Base-by-base conservation (phyloP, 129 eudicot species). In the Flaveria ramosissima region DNA sequence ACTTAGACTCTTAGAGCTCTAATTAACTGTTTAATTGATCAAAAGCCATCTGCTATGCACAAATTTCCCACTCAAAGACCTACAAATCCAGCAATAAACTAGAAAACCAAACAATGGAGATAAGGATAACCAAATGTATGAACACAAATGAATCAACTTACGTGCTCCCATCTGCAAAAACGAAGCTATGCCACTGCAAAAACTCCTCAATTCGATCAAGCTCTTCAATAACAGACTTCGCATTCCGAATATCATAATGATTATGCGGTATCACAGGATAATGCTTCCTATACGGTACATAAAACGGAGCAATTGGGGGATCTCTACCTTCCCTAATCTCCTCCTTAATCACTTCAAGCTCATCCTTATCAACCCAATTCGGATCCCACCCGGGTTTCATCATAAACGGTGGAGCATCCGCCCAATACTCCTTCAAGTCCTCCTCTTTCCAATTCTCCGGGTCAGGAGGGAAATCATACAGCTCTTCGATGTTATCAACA, bases 121-220 rank as follows among this genome's bases (percentile, higher is more conserved):
- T 45, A 36, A 36, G 8, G 41, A 36, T 36, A 36, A 36, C 50
- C 14, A 45, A 10, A 9, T 10, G 36, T 39, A 71, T 16, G 56
- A 43, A 61, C 46, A 7, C 4, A 36, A 36, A 36, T 36, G 41
- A 20, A 46, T 23, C 53, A 43, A 86, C 98, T 85, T 83, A 93
- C 97, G 95, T 70, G 95, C 89, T 86, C 0, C 97, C 98, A 80
- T 93, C 98, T 2, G 80, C 45, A 74, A 93, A 93, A 80, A 93
- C 85, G 76, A 60, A 90, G 89, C 98, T 93, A 48, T 84, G 86
- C 98, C 98, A 93, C 9, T 15, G 53, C 84, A 93, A 77, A 67
- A 90, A 87, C 89, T 93, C 98, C 86, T 93, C 98, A 85, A 88
- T 88, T 72, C 95, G 79, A 77, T 93, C 98, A 64, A 93, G 80